Evolutionary conservation across 2,329 filamentous ascomycete genomes (phyloP).

Genomic region (Didymosphaeria variabile): DNA sequence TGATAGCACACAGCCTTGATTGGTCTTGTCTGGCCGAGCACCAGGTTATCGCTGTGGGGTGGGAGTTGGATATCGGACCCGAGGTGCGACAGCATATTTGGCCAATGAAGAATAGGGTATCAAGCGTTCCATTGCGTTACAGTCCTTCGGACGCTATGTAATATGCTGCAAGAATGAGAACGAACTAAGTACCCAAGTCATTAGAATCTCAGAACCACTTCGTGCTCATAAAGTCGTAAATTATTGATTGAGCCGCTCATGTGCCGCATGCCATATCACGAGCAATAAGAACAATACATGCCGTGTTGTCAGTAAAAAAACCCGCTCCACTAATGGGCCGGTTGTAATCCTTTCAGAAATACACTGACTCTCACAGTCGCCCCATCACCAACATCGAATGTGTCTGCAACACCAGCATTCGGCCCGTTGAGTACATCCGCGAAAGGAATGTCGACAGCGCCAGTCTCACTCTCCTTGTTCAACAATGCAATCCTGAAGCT

Average conservation of each 20-base stretch:
- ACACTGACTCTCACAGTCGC: constrained; percentile 36
- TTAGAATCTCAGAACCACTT: background rate
- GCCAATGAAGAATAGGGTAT: too few species aligned
- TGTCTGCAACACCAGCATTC: constrained; percentile 30
- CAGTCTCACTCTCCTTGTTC: constrained; percentile 40
- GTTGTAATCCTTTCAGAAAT: constrained; percentile 30
- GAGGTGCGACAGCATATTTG: too few species aligned
- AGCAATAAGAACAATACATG: background rate
- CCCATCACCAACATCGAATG: constrained; percentile 39
- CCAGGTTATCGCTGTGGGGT: too few species aligned
- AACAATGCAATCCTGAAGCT: constrained; percentile 39
- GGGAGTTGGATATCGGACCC: too few species aligned
- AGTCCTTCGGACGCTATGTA: background rate
- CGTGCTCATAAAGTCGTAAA: background rate
- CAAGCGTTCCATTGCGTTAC: too few species aligned
- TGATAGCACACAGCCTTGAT: too few species aligned
- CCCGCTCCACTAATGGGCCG: constrained; percentile 7
- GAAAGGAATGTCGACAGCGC: constrained; percentile 37
- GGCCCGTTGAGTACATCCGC: constrained; percentile 35
- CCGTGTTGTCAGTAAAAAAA: background rate
- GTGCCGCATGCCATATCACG: background rate
- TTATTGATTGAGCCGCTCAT: background rate
- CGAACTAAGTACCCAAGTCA: background rate
- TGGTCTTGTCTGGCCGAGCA: too few species aligned
- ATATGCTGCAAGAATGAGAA: background rate